phyloP scores from a whole-genome alignment of 768 basidiomycete species.

The Leucosporidium yakuticum region DNA sequence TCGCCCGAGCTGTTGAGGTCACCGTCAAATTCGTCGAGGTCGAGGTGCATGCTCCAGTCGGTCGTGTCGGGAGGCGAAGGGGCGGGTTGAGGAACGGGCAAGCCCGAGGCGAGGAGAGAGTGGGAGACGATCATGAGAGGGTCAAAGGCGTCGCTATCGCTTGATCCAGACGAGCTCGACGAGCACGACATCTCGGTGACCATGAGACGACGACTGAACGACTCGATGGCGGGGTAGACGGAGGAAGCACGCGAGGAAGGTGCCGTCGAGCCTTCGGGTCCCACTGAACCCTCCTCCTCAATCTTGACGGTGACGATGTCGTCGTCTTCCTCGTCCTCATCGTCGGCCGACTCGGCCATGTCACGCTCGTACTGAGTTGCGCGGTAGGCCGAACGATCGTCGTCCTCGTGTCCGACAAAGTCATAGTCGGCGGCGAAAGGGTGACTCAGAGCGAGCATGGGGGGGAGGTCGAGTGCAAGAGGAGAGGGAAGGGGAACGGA shows the following conservation, averaged over 20 bases:
- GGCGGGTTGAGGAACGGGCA: constrained; percentile 29
- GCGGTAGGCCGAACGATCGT: constrained; percentile 18
- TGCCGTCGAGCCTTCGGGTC: not conserved
- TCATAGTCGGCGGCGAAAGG: constrained; percentile 27
- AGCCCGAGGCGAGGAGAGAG: constrained; percentile 26
- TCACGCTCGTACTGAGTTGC: constrained; percentile 1
- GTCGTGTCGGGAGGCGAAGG: constrained; percentile 27
- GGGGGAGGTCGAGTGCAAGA: constrained; percentile 25
- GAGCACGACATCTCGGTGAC: constrained; percentile 13
- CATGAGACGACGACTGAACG: constrained; percentile 20
- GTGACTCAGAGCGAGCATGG: constrained; percentile 13
- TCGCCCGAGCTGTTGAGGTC: constrained; percentile 24
- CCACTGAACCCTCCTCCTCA: constrained; percentile 7
- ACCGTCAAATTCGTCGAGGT: constrained; percentile 30
- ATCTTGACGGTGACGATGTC: constrained; percentile 16
- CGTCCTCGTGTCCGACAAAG: constrained; percentile 31
- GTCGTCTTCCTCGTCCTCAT: constrained; percentile 24
- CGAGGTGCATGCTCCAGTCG: constrained; percentile 30
- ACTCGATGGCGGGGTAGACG: constrained; percentile 8
- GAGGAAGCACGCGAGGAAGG: constrained; percentile 26
- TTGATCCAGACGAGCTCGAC: constrained; percentile 1
- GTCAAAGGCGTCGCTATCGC: constrained; percentile 26
- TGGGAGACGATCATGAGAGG: constrained; percentile 25
- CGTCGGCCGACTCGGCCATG: constrained; percentile 23
- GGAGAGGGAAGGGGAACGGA: constrained; percentile 26